Conservation (phyloP, 768 basidiomycete species). For the Macrolepiota dolichaula region DNA sequence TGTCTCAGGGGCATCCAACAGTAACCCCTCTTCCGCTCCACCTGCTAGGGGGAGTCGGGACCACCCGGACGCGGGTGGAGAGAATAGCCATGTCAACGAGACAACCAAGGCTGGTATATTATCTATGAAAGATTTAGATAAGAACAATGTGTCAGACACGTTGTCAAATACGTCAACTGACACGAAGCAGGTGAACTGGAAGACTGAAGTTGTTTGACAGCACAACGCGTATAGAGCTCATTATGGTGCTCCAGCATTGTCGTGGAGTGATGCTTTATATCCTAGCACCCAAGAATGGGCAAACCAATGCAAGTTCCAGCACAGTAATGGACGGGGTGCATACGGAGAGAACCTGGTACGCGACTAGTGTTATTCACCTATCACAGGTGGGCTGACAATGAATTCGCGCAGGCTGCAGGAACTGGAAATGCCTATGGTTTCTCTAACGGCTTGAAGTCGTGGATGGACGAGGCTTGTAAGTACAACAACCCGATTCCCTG, state of each 20-base stretch:
- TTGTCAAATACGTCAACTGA: too few relatives aligned
- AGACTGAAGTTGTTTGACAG: background rate
- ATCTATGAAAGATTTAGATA: too few relatives aligned
- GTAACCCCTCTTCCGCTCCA: too few relatives aligned
- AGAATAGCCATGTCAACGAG: too few relatives aligned
- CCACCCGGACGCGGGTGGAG: too few relatives aligned
- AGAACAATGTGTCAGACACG: too few relatives aligned
- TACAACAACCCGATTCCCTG: slow-evolving; percentile 13
- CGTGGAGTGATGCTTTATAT: slow-evolving; percentile 61
- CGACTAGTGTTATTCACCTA: background rate
- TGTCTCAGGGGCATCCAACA: too few relatives aligned
- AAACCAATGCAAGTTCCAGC: slow-evolving; percentile 59
- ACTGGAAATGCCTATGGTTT: slow-evolving; percentile 46
- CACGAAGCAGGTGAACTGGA: background rate
- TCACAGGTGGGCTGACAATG: background rate
- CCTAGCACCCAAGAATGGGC: slow-evolving; percentile 67
- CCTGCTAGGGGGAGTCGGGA: too few relatives aligned
- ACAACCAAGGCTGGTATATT: too few relatives aligned
- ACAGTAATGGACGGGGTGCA: slow-evolving; percentile 59
- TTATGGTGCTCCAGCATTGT: slow-evolving; percentile 60
- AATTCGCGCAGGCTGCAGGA: slow-evolving; percentile 45
- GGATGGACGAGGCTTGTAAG: slow-evolving; percentile 67
- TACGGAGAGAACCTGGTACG: slow-evolving; percentile 47
- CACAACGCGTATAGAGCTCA: slow-evolving; percentile 63
- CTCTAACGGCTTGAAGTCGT: slow-evolving; percentile 44